These are phyloP conservation scores for Leccinum pellstonianum DNA, from an alignment of 768 basidiomycete species.

Conservation along the genomic window DNA sequence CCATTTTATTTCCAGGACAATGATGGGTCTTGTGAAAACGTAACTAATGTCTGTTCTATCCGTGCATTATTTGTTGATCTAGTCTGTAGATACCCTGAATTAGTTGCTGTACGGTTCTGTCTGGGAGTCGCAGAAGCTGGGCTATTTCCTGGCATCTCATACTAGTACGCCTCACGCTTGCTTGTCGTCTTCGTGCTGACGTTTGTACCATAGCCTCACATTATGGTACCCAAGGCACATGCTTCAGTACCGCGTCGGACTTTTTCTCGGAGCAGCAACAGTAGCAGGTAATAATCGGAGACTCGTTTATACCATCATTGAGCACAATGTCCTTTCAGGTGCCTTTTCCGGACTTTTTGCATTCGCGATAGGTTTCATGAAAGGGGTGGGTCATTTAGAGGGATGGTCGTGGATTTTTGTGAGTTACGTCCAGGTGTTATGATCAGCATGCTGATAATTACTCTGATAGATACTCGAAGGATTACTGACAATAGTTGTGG, in stretches of 20 bases:
- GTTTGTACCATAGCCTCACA: constrained; percentile 43
- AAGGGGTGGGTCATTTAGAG: constrained; percentile 40
- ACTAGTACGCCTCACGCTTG: constrained; percentile 48
- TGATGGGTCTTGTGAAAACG: constrained; percentile 71
- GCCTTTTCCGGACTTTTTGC: constrained; percentile 63
- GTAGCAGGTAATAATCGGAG: constrained; percentile 41
- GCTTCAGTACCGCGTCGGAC: constrained; percentile 56
- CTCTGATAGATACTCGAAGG: constrained; percentile 37
- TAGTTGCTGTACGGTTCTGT: constrained; percentile 55
- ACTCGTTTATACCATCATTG: background rate
- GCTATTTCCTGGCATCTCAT: constrained; percentile 70
- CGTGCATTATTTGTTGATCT: background rate
- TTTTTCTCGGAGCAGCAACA: constrained; percentile 67
- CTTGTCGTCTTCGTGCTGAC: background rate
- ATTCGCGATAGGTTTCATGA: constrained; percentile 54
- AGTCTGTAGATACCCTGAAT: constrained; percentile 52
- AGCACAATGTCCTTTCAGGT: constrained; percentile 18
- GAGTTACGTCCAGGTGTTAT: constrained; percentile 14
- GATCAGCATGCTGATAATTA: background rate
- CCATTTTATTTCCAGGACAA: constrained; percentile 39
- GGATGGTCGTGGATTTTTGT: constrained; percentile 76
- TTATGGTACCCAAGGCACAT: constrained; percentile 68
- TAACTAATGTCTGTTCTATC: constrained; percentile 20
- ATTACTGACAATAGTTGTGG: constrained; percentile 56
- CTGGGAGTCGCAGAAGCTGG: constrained; percentile 71